Evolutionary conservation across 805 yeast species (phyloP), one percentile per base, ranked within the genome.

Genomic region (Starmerella stigmatis): DNA sequence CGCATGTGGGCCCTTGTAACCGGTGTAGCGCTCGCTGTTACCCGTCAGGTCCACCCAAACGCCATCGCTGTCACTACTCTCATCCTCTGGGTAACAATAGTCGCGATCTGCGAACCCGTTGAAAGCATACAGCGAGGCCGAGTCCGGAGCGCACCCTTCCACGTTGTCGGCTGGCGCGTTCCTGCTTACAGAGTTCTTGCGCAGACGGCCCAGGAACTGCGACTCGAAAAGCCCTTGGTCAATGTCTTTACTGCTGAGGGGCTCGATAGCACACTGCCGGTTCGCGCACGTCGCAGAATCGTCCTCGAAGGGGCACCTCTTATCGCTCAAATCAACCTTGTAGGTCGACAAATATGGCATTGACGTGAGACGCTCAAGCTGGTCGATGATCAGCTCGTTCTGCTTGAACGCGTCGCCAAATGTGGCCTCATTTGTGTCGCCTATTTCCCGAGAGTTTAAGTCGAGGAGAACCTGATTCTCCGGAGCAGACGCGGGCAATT

Each of bases 21-120:
- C 98, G 0, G 98, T 94, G 66, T 84, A 92, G 57, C 97, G 71
- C 64, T 92, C 99, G 0, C 95, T 96, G 59, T 94, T 94, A 44
- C 82, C 84, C 17, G 80, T 70, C 46, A 92, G 71, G 57, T 88
- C 86, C 23, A 92, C 94, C 56, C 81, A 80, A 1, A 86, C 96
- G 11, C 71, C 71, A 1, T 59, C 59, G 8, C 58, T 56, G 3
- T 55, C 60, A 27, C 38, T 34, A 19, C 63, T 48, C 50, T 63
- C 68, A 45, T 69, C 72, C 37, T 67, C 72, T 1, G 71, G 71
- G 37, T 64, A 60, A 46, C 72, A 68, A 47, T 69, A 67, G 55
- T 56, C 48, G 12, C 36, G 34, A 23, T 21, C 40, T 7, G n/a
- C 12, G 16, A 13, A 16, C 3, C 23, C 21, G 39, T 31, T 17